These are phyloP conservation scores for Pythium sukuiense DNA, from an alignment of 352 stramenopile genomes.

Conservation along the genomic window DNA sequence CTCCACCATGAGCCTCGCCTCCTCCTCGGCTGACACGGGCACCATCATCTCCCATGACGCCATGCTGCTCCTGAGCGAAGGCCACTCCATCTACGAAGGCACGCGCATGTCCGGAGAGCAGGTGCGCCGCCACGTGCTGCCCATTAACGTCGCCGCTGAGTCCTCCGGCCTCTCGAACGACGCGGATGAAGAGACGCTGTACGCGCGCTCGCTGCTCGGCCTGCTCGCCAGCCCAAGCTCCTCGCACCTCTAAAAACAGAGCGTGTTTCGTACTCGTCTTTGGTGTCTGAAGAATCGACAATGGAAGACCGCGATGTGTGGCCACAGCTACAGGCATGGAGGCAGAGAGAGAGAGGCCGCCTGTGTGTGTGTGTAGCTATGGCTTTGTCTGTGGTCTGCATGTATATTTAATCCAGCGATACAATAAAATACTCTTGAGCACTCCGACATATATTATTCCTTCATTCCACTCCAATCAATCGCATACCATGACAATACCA, in stretches of 20 bases:
- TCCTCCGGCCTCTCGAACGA: constrained; percentile 44
- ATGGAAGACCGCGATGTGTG: background rate
- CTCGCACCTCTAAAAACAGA: constrained; percentile 38
- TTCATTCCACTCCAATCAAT: too few species aligned
- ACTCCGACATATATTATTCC: too few species aligned
- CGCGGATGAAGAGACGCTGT: constrained; percentile 39
- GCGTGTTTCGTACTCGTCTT: background rate
- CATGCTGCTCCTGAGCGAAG: constrained; percentile 18
- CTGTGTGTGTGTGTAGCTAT: too few species aligned
- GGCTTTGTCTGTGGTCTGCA: background rate
- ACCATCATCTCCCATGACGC: constrained; percentile 8
- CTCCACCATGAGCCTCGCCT: background rate
- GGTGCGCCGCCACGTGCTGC: constrained; percentile 41
- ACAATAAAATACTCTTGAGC: constrained; percentile 13
- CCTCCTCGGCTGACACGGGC: background rate
- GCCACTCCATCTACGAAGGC: constrained; percentile 53
- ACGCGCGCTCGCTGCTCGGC: constrained; percentile 47
- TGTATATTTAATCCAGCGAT: constrained; percentile 21
- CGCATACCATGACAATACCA: background rate
- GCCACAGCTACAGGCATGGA: too few species aligned
- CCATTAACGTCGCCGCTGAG: constrained; percentile 40
- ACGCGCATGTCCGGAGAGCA: constrained; percentile 60
- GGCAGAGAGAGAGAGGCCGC: too few species aligned
- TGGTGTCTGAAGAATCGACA: background rate
- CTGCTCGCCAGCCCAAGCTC: constrained; percentile 37